Evolutionary conservation across 2,329 filamentous ascomycete species (phyloP), one percentile per base, ranked within the genome.

Genomic region (Knufia petricola): DNA sequence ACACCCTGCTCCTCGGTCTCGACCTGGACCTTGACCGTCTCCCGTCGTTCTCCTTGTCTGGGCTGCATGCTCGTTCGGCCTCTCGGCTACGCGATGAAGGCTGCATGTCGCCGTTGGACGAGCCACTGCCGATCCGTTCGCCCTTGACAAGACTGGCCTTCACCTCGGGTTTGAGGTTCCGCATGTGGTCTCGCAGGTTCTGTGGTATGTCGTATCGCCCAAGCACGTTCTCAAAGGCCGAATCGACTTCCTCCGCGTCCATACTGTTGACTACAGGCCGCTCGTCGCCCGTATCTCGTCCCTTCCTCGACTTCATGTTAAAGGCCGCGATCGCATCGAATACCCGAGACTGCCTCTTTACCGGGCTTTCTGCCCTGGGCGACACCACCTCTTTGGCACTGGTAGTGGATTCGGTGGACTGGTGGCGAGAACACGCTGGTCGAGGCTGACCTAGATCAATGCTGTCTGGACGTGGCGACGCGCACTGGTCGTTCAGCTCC

Each of bases 131-230:
- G 4, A 78, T 79, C 73, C 85, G 87, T 63, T 95, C 86, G 64
- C 94, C 89, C 46, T 84, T 82, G 59, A 96, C 88, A 60, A 98
- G 94, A 62, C 96, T 89, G 63, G 88, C 86, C 68, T 98, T 98
- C 70, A 96, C 89, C 30, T 85, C 84, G 55, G 87, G 77, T 54
- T 86, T 87, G 52, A 98, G 72, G 49, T 82, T 89, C 39, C 90
- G 79, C 88, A 98, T 95, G 69, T 94, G 94, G 65, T 90, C 87
- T 48, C 90, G 78, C 73, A 95, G 88, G 55, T 95, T 85, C 61
- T 94, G 86, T 2, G 90, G 89, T 48, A 96, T 94, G 60, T 96
- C 95, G 55, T 90, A 79, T 15, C 89, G 81, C 63, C 95, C 87
- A 66, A 94, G 64, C 66, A 79, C 37, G 48, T 42, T 53, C 46